phyloP scores from a whole-genome alignment of 75 land plant species.

The Sequoiadendron giganteum region DNA sequence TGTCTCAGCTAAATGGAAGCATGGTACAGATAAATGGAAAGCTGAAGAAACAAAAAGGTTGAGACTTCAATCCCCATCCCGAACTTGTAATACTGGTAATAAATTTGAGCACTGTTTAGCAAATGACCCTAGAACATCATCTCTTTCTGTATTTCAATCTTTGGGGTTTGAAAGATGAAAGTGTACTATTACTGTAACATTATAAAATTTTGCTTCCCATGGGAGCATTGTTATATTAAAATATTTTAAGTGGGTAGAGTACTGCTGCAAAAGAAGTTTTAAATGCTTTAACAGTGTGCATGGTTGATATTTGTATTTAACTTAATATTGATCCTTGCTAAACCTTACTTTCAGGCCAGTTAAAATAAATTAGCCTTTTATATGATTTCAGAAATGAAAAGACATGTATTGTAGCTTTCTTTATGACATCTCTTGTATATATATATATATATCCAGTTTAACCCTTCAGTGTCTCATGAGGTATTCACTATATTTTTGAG shows the following conservation, averaged over 20 bases:
- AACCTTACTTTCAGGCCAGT: background rate
- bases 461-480: too few species aligned
- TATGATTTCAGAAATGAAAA: background rate
- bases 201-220: background rate
- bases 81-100: background rate
- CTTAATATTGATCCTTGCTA: background rate
- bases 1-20: background rate
- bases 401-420: background rate
- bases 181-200: background rate
- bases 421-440: background rate
- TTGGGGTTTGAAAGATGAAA: slow-evolving; percentile 11
- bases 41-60: background rate
- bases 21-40: background rate
- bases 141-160: background rate
- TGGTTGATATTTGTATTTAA: background rate
- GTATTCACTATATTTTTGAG: background rate
- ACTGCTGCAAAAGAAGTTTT: background rate
- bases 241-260: background rate
- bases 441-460: too few species aligned
- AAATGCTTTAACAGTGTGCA: background rate
- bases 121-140: background rate
- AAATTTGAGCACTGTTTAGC: background rate
- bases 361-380: background rate
- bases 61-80: background rate
- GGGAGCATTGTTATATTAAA: background rate